Evolutionary conservation across 495 filamentous ascomycete species (phyloP), one percentile per base, ranked within the genome.

Genomic region (Letharia lupina): DNA sequence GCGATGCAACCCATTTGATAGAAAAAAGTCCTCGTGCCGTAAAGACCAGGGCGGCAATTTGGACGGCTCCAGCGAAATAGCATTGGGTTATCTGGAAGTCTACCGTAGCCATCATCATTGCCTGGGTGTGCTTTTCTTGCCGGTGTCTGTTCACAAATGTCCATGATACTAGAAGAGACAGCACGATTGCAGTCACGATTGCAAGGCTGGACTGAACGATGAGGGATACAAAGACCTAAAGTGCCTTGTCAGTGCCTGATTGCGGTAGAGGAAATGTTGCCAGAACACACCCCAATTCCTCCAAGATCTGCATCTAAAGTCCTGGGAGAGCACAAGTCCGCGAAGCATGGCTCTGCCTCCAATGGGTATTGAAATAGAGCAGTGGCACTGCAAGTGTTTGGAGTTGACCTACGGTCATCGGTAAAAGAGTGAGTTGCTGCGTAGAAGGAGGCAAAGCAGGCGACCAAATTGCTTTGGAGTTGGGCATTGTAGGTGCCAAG

Each of bases 21-120:
- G 10, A 10, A 4, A 59, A 20, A 23, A 33, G 40, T 10, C 37
- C 15, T 58, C 50, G n/a, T 35, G 13, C 20, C 15, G 11, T 61
- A 11, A 61, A 62, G 35, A 54, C 33, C 23, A 65, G 20, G 18
- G 65, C 65, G 4, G 65, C 59, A 9, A 66, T 62, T 54, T 66
- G 40, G 4, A 66, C 54, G n/a, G 59, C 44, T 28, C 10, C 15
- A 50, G 56, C 31, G 59, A 66, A 66, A 62, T 66, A 66, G 65
- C 65, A 66, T 66, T 66, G 65, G n/a, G 31, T 28, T 28, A 62
- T 54, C 4, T 66, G 65, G 20, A 66, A 66, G 13, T 62, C 65
- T 31, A 66, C 57, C 28, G 37, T 18, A 37, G 35, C 54, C 12
- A 47, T 61, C n/a, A 50, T 40, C 16, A 33, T 20, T 18, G 16